Percentiles rank a stretch among this genome's conserved stretches.
Evolutionary conservation across 2,329 filamentous ascomycete species (phyloP).

Genomic region (Alternaria novae-zelandiae): DNA sequence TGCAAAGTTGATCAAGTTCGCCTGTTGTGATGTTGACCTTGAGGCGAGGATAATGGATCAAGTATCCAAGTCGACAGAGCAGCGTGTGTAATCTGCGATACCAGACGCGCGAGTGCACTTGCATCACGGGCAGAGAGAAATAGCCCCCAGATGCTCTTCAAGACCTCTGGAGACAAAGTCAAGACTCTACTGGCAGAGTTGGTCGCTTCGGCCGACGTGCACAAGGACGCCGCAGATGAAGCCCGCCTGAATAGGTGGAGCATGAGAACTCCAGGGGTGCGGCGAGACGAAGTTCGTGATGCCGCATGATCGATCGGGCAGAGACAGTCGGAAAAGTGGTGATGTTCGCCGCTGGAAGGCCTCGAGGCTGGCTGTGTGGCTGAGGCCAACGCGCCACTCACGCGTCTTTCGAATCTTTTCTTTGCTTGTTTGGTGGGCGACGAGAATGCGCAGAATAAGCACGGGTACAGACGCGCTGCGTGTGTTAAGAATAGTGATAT

Average conservation of each 20-base stretch:
- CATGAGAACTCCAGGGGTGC: background rate
- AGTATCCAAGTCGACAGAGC: background rate
- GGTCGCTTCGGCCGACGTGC: background rate
- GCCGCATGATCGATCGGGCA: background rate
- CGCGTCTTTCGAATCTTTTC: background rate
- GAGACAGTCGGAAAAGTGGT: background rate
- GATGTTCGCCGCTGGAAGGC: background rate
- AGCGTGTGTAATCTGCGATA: background rate
- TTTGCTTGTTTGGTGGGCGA: background rate
- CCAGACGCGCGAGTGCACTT: background rate
- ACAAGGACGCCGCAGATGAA: background rate
- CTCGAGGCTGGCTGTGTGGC: background rate
- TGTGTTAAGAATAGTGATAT: background rate
- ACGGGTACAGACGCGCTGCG: background rate
- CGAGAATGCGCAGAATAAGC: background rate
- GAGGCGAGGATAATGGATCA: background rate
- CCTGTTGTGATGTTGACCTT: background rate
- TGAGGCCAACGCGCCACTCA: background rate
- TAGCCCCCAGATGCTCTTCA: background rate
- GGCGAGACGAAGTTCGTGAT: background rate
- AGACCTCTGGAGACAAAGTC: background rate
- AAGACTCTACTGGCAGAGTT: background rate
- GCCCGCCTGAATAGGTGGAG: background rate
- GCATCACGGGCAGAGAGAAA: background rate
- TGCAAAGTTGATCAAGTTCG: background rate